A percentile compares a stretch with the other conserved stretches of the same genome.
phyloP scores from a whole-genome alignment of 192 early-diverging fungal genomes.

The Entomortierella parvispora region DNA sequence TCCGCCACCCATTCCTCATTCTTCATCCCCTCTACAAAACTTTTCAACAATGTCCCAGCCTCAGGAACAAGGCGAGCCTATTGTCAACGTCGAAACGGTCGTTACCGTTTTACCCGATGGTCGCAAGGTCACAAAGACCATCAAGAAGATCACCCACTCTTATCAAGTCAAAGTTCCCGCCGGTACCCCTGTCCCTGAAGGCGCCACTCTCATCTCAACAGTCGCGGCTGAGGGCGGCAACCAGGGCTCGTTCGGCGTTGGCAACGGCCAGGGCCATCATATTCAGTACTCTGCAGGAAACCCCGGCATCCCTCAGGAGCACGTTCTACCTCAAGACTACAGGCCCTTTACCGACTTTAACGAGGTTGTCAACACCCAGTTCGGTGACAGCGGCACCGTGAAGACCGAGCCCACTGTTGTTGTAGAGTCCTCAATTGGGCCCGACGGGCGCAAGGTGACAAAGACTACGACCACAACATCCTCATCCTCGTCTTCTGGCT shows the following conservation, averaged over 20 bases:
- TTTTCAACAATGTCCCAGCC: conserved; percentile 16
- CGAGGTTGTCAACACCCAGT: conserved; percentile 9
- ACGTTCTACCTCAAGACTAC: conserved; percentile 16
- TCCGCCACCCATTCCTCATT: conserved; percentile 9
- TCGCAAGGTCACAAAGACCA: conserved; percentile 48
- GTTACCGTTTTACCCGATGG: conserved; percentile 42
- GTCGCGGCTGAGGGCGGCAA: conserved; percentile 7
- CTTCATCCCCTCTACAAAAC: background rate
- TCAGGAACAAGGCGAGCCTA: conserved; percentile 42
- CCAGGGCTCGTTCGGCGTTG: background rate
- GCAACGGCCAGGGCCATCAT: background rate
- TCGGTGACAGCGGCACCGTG: conserved; percentile 2
- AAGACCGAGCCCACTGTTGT: conserved; percentile 33
- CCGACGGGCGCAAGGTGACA: conserved; percentile 45
- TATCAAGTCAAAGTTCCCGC: conserved; percentile 50
- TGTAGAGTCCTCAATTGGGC: conserved; percentile 29
- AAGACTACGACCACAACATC: conserved; percentile 47
- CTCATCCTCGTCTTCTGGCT: conserved; percentile 3
- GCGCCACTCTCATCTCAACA: conserved; percentile 31
- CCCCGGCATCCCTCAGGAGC: background rate
- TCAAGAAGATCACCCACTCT: conserved; percentile 38
- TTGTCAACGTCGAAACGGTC: conserved; percentile 33
- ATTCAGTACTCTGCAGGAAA: background rate
- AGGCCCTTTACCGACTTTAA: conserved; percentile 13
- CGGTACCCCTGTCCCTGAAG: conserved; percentile 36